phyloP scores from a whole-genome alignment of 306 rosid species.

The Medicago ruthenica region DNA sequence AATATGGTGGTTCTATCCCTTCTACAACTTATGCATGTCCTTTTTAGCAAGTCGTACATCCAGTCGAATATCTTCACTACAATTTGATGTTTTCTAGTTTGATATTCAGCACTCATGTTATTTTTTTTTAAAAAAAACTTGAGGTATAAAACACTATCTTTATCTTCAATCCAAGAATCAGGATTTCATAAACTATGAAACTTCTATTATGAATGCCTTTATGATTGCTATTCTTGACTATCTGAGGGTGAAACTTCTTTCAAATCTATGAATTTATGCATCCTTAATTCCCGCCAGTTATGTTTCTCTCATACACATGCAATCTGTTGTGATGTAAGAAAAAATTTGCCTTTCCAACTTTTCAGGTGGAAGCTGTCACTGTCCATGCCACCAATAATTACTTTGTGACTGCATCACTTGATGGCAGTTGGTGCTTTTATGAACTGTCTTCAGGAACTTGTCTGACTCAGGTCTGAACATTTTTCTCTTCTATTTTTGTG shows the following conservation, averaged over 20 bases:
- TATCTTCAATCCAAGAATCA: conserved; percentile 18
- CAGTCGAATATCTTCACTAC: background rate
- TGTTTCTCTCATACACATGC: conserved; percentile 11
- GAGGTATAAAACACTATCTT: background rate
- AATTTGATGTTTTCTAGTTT: conserved; percentile 4
- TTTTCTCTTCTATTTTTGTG: background rate
- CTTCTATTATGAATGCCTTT: background rate
- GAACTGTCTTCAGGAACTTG: conserved; percentile 91
- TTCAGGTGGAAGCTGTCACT: conserved; percentile 97
- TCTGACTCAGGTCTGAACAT: conserved; percentile 75
- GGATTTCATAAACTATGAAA: background rate
- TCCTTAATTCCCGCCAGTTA: background rate
- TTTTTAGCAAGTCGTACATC: background rate
- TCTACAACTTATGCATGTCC: background rate
- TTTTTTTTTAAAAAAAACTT: background rate
- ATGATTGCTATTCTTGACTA: conserved; percentile 16
- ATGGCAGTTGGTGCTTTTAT: conserved; percentile 95
- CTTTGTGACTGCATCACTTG: conserved; percentile 97
- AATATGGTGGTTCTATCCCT: background rate
- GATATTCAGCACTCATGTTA: background rate
- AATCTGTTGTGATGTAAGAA: conserved; percentile 12
- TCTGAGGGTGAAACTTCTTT: conserved; percentile 16
- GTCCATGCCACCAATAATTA: conserved; percentile 94
- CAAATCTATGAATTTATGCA: conserved; percentile 1
- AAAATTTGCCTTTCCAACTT: conserved; percentile 16